Evolutionary conservation across 176 grass and related monocot species (phyloP), one percentile per base, ranked within the genome.

Genomic region (Poa pratensis): DNA sequence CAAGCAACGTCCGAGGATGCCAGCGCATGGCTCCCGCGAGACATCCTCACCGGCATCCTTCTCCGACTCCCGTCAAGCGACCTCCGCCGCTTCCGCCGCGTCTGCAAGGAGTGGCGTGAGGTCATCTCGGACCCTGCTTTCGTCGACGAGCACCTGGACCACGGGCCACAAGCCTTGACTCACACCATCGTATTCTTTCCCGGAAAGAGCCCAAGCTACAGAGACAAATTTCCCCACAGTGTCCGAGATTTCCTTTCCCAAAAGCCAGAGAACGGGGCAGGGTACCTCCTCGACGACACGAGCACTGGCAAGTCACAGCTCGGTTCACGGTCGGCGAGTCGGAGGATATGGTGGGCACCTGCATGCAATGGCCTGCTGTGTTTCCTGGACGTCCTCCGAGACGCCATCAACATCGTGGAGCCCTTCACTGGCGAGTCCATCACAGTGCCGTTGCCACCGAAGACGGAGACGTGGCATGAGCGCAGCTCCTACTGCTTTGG

Each of bases 271-370:
- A 46, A 19, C 20, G 46, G 48, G 19, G 20, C 5, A 24, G 39
- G 54, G 10, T 6, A 34, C 54, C 18, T 74, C 10, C 18, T 83
- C 81, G 81, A n/a, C n/a, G n/a, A n/a, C n/a, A 83, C 39, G 39
- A 63, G 42, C 18, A 0, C 1, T 63, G 82, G 42, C 20, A 26
- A 19, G 69, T 75, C 55, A 51, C 19, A 7, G 18, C 82, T 3
- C 10, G 18, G 59, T 76, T 51, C 13, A 66, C 45, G 30, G 59
- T 32, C 12, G 72, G 59, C 45, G 3, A 15, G 3, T 75, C 42
- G 2, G 5, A 49, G 4, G 72, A 76, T 59, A 24, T 76, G 82
- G 28, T 84, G 14, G 45, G 57, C 7, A n/a, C n/a, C n/a, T n/a
- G 26, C 57, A 13, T 84, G 70, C 27, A 20, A 46, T 6, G 14